Evolutionary conservation across 331 rosid species (phyloP).

Genomic region (Ulmus americana): DNA sequence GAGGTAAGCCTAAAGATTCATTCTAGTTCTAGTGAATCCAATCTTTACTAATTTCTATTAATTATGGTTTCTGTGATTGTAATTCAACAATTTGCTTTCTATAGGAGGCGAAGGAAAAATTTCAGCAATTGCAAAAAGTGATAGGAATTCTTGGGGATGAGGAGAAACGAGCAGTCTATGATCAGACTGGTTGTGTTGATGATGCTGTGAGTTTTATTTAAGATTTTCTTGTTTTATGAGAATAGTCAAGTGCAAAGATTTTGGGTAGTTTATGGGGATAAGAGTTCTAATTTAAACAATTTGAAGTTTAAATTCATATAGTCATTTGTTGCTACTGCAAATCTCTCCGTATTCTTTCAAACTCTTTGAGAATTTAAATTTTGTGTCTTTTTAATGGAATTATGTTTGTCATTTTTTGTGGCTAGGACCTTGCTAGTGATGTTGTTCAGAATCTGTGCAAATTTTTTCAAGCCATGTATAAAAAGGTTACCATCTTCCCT

Average conservation of each 20-base stretch:
- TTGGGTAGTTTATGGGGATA: not conserved
- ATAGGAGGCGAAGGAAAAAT: conserved; percentile 88
- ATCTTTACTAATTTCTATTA: not conserved
- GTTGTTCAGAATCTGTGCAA: conserved; percentile 61
- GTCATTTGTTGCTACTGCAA: not conserved
- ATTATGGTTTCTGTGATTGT: conserved; percentile 11
- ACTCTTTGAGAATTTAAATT: not conserved
- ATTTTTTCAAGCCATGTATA: conserved; percentile 66
- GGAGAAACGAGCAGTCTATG: conserved; percentile 81
- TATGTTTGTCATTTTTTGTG: conserved; percentile 6
- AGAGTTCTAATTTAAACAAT: not conserved
- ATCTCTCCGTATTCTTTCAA: not conserved
- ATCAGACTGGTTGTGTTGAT: conserved; percentile 82
- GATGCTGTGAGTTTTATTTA: conserved; percentile 60
- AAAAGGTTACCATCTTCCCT: conserved; percentile 42
- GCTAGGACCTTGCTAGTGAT: conserved; percentile 84
- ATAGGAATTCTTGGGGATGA: conserved; percentile 87
- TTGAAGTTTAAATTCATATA: too few species aligned
- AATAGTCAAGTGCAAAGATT: not conserved
- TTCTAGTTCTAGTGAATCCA: not conserved
- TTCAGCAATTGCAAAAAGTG: conserved; percentile 85
- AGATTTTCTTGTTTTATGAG: not conserved
- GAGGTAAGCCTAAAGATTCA: conserved; percentile 40
- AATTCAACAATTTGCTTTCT: conserved; percentile 13
- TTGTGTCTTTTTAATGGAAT: not conserved